Percentiles rank a stretch among this genome's conserved stretches.
phyloP scores from a whole-genome alignment of 176 grass and related monocot species.

The Cenchrus americanus region DNA sequence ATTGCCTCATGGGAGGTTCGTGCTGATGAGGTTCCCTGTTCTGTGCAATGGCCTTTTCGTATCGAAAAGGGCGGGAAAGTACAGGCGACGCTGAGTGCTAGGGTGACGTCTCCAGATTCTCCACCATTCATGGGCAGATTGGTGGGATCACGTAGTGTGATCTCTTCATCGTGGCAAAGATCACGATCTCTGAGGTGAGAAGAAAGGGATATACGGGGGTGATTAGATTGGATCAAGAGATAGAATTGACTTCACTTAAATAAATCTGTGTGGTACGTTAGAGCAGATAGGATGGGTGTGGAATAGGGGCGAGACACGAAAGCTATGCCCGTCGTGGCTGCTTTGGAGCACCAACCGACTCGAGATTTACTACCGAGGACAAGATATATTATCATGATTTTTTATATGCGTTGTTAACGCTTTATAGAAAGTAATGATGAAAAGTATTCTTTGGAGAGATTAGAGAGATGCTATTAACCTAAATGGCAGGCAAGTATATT shows the following conservation, averaged over 20 bases:
- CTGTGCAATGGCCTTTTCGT: background rate
- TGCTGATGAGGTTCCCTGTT: background rate
- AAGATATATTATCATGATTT: background rate
- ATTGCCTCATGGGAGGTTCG: background rate
- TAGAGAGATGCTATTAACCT: background rate
- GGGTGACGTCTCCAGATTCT: constrained; percentile 39
- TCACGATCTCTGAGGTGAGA: constrained; percentile 37
- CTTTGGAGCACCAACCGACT: background rate
- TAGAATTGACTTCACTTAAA: constrained; percentile 30
- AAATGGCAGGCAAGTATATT: background rate
- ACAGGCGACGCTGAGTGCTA: constrained; percentile 23
- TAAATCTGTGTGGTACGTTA: background rate
- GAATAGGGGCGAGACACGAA: background rate
- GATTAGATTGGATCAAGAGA: constrained; percentile 45
- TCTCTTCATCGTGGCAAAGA: constrained; percentile 28
- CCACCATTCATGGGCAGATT: constrained; percentile 31
- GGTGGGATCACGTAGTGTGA: constrained; percentile 27
- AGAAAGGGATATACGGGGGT: constrained; percentile 50
- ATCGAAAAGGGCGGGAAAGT: constrained; percentile 26
- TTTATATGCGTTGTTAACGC: background rate
- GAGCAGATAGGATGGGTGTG: background rate
- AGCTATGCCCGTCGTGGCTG: background rate
- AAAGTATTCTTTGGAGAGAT: background rate
- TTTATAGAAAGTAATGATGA: background rate
- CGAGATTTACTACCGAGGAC: background rate